phyloP scores from a whole-genome alignment of 257 asterid species.

The Lavandula angustifolia region DNA sequence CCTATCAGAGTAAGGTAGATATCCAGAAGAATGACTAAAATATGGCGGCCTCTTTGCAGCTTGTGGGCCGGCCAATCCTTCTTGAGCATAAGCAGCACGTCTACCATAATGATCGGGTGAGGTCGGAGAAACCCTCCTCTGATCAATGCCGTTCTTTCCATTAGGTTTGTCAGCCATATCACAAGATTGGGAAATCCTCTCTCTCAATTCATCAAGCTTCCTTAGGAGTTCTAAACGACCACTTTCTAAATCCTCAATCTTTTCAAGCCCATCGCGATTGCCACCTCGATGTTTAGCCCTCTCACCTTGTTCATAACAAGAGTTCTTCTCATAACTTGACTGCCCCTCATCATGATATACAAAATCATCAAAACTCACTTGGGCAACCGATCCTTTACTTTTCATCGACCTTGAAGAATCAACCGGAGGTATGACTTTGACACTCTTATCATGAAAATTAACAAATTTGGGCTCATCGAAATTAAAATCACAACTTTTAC shows the following conservation, averaged over 20 bases:
- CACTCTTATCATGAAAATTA: constrained; percentile 34
- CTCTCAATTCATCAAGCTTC: constrained; percentile 77
- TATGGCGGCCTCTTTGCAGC: constrained; percentile 10
- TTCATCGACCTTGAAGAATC: constrained; percentile 50
- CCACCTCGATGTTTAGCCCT: constrained; percentile 45
- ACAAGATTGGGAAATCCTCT: constrained; percentile 67
- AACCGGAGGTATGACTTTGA: constrained; percentile 28
- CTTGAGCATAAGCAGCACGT: constrained; percentile 44
- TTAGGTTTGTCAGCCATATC: constrained; percentile 54
- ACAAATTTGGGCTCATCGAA: constrained; percentile 43
- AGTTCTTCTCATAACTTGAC: constrained; percentile 47
- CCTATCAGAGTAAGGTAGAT: constrained; percentile 44
- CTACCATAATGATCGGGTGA: constrained; percentile 48
- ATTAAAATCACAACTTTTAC: constrained; percentile 36
- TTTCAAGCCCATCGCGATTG: constrained; percentile 48
- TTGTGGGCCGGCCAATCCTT: constrained; percentile 29
- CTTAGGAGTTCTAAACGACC: constrained; percentile 77
- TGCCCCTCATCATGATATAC: constrained; percentile 60
- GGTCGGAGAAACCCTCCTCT: constrained; percentile 40
- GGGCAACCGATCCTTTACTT: constrained; percentile 26
- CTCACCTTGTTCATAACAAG: constrained; percentile 53
- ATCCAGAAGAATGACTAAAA: constrained; percentile 39
- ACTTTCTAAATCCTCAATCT: constrained; percentile 61
- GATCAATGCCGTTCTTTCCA: constrained; percentile 45
- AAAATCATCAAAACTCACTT: constrained; percentile 44